Percentiles rank a stretch among this genome's conserved stretches.
Conservation (phyloP, 164 flowering plant species). For the Aristolochia contorta region DNA sequence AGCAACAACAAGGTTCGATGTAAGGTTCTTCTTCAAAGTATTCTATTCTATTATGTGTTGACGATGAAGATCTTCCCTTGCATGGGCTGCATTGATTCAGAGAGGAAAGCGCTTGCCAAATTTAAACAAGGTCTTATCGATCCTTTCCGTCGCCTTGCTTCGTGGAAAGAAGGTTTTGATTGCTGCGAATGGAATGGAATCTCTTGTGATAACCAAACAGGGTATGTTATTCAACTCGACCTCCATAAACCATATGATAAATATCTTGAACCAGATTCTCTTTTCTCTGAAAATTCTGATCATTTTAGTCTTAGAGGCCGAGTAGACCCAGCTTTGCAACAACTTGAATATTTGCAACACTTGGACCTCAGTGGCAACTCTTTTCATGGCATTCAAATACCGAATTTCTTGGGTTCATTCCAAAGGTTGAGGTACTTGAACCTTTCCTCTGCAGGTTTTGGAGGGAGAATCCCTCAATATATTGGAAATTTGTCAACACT, state of each 20-base stretch:
- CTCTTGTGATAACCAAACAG: not conserved
- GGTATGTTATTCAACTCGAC: not conserved
- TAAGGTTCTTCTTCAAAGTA: too few species aligned
- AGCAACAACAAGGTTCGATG: too few species aligned
- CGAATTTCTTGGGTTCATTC: not conserved
- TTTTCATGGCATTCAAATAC: not conserved
- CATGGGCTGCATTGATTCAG: not conserved
- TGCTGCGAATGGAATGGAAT: conserved; percentile 8
- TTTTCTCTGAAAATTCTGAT: not conserved
- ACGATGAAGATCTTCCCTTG: not conserved
- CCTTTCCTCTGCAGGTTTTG: not conserved
- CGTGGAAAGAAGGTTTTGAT: not conserved
- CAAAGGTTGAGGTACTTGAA: not conserved
- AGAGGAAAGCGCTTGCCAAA: not conserved
- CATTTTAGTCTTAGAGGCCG: not conserved
- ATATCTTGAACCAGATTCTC: not conserved
- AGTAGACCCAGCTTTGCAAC: not conserved
- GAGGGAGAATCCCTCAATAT: not conserved
- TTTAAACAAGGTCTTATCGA: conserved; percentile 1
- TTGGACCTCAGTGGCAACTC: not conserved
- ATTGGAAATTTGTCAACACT: not conserved
- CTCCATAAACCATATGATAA: not conserved
- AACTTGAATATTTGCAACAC: not conserved
- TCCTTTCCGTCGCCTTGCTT: not conserved
- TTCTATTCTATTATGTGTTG: not conserved